Evolutionary conservation across 768 basidiomycete genomes (phyloP).

Genomic region (Leccinellum luteum): DNA sequence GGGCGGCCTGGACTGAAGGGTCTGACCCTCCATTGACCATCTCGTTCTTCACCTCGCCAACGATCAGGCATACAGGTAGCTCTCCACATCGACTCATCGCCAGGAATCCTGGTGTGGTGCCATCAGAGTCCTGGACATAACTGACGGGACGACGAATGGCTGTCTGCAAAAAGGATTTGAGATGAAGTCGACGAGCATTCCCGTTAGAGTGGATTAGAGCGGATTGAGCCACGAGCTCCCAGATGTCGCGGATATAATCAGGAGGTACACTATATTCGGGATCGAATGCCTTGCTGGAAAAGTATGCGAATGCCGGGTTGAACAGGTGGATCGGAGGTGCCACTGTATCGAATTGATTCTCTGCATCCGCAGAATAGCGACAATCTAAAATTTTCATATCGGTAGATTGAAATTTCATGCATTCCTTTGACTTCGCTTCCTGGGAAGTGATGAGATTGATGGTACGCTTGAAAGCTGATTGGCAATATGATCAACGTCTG

Average conservation of each 20-base stretch:
- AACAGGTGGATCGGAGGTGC: conserved; percentile 15
- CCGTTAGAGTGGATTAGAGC: conserved; percentile 14
- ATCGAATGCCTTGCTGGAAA: conserved; percentile 21
- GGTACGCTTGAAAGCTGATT: background rate
- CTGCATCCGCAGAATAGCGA: background rate
- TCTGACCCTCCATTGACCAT: conserved; percentile 25
- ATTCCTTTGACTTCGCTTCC: conserved; percentile 9
- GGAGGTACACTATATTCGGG: conserved; percentile 2
- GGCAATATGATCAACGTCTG: background rate
- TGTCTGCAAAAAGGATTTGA: conserved; percentile 1
- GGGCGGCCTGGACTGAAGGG: conserved; percentile 28
- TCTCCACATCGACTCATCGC: background rate
- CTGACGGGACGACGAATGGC: background rate
- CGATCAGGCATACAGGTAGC: background rate
- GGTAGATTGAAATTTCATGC: background rate
- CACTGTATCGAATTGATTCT: background rate
- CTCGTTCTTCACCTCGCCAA: conserved; percentile 22
- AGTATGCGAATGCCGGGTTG: conserved; percentile 28
- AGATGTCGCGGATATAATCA: conserved; percentile 3
- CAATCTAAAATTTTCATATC: conserved; percentile 9
- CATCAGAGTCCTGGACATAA: too few relatives aligned
- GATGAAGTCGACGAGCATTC: background rate
- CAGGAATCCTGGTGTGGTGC: too few relatives aligned
- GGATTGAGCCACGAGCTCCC: conserved; percentile 12
- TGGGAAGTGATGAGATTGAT: conserved; percentile 4